A percentile compares a stretch with the other conserved stretches of the same genome.
These are phyloP conservation scores for Beverwykella pulmonaria DNA, from an alignment of 495 filamentous ascomycete species.

Conservation along the genomic window DNA sequence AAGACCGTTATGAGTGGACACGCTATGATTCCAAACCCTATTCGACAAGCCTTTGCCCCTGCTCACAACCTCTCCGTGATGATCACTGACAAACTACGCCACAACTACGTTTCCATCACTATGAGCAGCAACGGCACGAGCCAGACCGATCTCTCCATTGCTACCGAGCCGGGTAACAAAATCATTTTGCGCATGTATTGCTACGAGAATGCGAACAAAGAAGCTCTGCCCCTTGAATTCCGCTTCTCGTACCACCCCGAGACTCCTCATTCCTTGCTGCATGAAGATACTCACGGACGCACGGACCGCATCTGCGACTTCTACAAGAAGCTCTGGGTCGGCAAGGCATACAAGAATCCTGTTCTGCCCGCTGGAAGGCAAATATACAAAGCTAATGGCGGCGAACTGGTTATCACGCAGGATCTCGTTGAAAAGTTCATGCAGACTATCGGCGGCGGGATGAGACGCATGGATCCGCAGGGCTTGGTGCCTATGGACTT, in stretches of 20 bases:
- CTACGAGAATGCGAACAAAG: constrained; percentile 15
- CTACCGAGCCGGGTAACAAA: constrained; percentile 18
- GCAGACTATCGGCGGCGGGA: constrained; percentile 23
- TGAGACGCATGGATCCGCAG: not conserved
- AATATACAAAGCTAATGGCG: constrained; percentile 5
- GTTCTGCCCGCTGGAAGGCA: constrained; percentile 5
- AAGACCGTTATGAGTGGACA: constrained; percentile 17
- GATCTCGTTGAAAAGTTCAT: constrained; percentile 19
- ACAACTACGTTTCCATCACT: constrained; percentile 13
- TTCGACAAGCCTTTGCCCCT: constrained; percentile 19
- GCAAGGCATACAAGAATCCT: constrained; percentile 8
- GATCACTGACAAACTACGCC: constrained; percentile 14
- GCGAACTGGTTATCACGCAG: constrained; percentile 9
- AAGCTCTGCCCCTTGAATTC: constrained; percentile 20
- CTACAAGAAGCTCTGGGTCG: constrained; percentile 22
- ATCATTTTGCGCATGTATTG: constrained; percentile 21
- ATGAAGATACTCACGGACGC: constrained; percentile 16
- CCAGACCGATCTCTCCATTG: constrained; percentile 18
- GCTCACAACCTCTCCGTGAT: constrained; percentile 6
- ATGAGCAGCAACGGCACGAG: constrained; percentile 16
- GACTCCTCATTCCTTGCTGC: constrained; percentile 10
- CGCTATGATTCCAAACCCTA: constrained; percentile 18
- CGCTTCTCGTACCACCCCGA: constrained; percentile 17
- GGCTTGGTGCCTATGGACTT: constrained; percentile 36
- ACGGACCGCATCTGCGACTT: constrained; percentile 21